A percentile compares a stretch with the other conserved stretches of the same genome.
phyloP scores from a whole-genome alignment of 768 basidiomycete genomes.

The Suillus subluteus region DNA sequence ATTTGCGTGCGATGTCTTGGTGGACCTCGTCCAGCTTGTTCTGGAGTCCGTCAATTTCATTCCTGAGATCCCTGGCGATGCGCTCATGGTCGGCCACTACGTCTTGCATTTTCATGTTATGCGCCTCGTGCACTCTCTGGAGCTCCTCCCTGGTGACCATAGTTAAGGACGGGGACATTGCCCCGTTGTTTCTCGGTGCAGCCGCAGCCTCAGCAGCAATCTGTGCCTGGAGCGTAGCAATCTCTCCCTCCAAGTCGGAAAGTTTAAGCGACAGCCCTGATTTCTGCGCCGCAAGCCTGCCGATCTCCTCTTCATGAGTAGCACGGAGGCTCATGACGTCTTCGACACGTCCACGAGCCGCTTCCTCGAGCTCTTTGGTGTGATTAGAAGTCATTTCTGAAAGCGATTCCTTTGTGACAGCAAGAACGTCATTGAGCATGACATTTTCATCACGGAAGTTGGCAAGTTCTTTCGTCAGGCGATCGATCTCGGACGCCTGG shows the following conservation, averaged over 20 bases:
- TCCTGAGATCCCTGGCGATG: conserved; percentile 51
- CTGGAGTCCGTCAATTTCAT: conserved; percentile 59
- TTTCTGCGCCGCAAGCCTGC: conserved; percentile 59
- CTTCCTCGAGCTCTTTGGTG: conserved; percentile 72
- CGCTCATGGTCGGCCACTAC: conserved; percentile 70
- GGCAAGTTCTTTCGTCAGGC: conserved; percentile 60
- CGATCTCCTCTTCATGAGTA: conserved; percentile 63
- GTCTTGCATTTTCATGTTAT: conserved; percentile 80
- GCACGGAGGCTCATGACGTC: conserved; percentile 67
- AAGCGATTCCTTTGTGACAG: conserved; percentile 71
- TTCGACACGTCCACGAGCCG: conserved; percentile 67
- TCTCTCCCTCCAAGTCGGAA: conserved; percentile 79
- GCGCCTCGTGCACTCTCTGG: conserved; percentile 79
- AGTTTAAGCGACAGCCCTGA: conserved; percentile 61
- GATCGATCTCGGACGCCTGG: conserved; percentile 57
- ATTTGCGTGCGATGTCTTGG: conserved; percentile 65
- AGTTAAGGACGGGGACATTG: conserved; percentile 38
- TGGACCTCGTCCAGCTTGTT: conserved; percentile 56
- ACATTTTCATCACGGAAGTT: conserved; percentile 70
- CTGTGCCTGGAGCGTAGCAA: conserved; percentile 64
- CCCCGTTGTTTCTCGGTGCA: conserved; percentile 61
- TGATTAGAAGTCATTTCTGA: conserved; percentile 73
- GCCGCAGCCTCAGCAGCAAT: conserved; percentile 46
- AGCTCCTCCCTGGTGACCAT: conserved; percentile 76
- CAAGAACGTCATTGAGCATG: conserved; percentile 66